phyloP scores from a whole-genome alignment of 805 yeast species.

The Ogataea zsoltii region DNA sequence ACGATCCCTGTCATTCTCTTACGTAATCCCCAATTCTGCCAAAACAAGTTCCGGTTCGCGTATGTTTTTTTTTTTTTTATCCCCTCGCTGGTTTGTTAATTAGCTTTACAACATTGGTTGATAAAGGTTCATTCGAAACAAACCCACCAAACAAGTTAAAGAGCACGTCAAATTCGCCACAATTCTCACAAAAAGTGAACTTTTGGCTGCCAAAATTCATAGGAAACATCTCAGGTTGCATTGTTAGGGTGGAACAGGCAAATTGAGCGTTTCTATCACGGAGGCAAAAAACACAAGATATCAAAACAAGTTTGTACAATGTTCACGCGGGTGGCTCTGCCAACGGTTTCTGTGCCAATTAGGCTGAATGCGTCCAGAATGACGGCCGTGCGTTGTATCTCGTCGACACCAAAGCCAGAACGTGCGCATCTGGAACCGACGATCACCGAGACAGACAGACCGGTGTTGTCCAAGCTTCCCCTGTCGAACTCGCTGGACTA shows the following conservation, averaged over 20 bases:
- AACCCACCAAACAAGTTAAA: neutral
- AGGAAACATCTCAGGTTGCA: neutral
- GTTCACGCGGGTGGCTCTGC: neutral
- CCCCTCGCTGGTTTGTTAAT: neutral
- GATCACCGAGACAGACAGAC: constrained; percentile 63
- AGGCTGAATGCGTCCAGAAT: neutral
- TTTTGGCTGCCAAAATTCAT: neutral
- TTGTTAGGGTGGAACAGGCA: constrained; percentile 1
- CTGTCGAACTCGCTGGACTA: constrained; percentile 68
- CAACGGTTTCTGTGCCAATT: neutral
- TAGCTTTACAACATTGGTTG: constrained; percentile 1
- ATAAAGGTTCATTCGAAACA: neutral
- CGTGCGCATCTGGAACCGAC: constrained; percentile 43
- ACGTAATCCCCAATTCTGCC: no score
- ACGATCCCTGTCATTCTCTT: no score
- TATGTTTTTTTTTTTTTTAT: neutral
- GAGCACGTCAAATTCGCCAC: neutral
- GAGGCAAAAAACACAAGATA: neutral
- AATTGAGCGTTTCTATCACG: neutral
- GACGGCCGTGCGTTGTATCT: neutral
- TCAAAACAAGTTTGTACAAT: no score
- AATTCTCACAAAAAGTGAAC: neutral
- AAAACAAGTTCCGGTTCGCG: no score
- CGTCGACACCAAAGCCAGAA: constrained; percentile 1
- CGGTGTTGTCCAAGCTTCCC: constrained; percentile 66